Evolutionary conservation across 2,329 filamentous ascomycete genomes (phyloP), one percentile per base, ranked within the genome.

Genomic region (Scytalidium sp.): DNA sequence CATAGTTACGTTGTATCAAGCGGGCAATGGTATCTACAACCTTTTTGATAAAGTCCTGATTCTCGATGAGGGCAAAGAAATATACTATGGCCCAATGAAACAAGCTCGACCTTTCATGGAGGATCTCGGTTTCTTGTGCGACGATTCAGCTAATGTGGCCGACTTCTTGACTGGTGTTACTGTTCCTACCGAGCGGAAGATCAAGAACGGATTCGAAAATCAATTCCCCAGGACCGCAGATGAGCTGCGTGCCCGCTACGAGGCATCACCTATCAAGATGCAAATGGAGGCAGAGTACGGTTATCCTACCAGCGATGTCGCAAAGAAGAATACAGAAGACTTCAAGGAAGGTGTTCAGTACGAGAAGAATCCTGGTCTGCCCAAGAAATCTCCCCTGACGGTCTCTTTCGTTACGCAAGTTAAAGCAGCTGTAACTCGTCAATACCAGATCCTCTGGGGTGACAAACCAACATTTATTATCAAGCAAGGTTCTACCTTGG

Each of bases 41-140:
- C 73, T 84, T 0, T 88, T 88, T 61, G 84, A 88, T 62, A 88
- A 88, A 60, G 83, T 87, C 0, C 71, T 88, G 0, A 76, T 88
- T 8, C 73, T 88, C 3, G 83, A 88, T 43, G 76, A 81, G 50
- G 85, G 85, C 43, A 80, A 82, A 53, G 65, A 88, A 56, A 75
- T 87, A 42, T 88, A 78, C 68, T 87, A 85, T 54, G 85, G 85
- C 0, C 75, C 83, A 0, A 69, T 74, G 55, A 66, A 73, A 5
- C 71, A 83, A 52, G 85, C 85, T 0, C 68, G 74, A 3, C 78
- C 80, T 0, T 88, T 84, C 58, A 84, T 88, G 75, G 82, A 87
- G 59, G 65, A 72, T 0, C 67, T 83, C 1, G 85, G 85, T 0
- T 88, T 89, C 58, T 59, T 81, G 20, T 87, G 80, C 57, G 72